These are phyloP conservation scores for Neurospora terricola DNA, from an alignment of 495 filamentous ascomycete genomes.

Conservation along the genomic window DNA sequence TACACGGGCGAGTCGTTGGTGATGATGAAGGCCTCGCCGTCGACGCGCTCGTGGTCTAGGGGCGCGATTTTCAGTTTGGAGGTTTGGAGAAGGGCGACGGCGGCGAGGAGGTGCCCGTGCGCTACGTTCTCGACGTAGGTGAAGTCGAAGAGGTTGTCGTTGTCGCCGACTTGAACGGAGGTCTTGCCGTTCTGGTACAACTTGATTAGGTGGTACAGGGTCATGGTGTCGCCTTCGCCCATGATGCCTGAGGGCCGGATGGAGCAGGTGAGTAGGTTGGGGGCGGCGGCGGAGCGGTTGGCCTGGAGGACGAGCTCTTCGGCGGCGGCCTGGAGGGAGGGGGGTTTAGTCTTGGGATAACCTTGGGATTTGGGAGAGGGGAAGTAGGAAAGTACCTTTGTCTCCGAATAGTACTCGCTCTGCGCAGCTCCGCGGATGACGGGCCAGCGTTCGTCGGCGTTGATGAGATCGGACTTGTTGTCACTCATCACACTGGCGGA, in stretches of 20 bases:
- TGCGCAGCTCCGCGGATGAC: slow-evolving; percentile 59
- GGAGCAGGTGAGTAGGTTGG: slow-evolving; percentile 60
- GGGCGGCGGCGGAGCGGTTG: slow-evolving; percentile 56
- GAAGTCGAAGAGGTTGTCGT: slow-evolving; percentile 83
- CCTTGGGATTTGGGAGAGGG: too few species aligned
- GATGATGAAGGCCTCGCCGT: slow-evolving; percentile 92
- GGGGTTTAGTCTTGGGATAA: neutral
- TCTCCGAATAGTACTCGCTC: slow-evolving; percentile 85
- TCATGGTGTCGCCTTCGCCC: slow-evolving; percentile 74
- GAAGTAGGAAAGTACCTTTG: slow-evolving; percentile 47
- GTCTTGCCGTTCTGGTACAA: slow-evolving; percentile 56
- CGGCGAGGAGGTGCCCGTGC: slow-evolving; percentile 62
- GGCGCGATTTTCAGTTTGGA: slow-evolving; percentile 45
- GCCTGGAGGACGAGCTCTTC: slow-evolving; percentile 76
- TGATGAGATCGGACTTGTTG: slow-evolving; percentile 67
- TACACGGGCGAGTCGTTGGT: slow-evolving; percentile 88
- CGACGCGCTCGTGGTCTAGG: slow-evolving; percentile 68
- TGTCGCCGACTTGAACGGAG: slow-evolving; percentile 75
- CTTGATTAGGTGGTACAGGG: slow-evolving; percentile 51
- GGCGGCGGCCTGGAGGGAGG: slow-evolving; percentile 60
- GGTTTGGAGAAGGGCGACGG: slow-evolving; percentile 58
- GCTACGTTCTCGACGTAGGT: slow-evolving; percentile 73
- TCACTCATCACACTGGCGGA: slow-evolving; percentile 83
- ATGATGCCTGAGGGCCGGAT: slow-evolving; percentile 86
- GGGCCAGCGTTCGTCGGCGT: slow-evolving; percentile 84